These are phyloP conservation scores for Saxispiralis lemnorum DNA, from an alignment of 495 filamentous ascomycete species.

Conservation along the genomic window DNA sequence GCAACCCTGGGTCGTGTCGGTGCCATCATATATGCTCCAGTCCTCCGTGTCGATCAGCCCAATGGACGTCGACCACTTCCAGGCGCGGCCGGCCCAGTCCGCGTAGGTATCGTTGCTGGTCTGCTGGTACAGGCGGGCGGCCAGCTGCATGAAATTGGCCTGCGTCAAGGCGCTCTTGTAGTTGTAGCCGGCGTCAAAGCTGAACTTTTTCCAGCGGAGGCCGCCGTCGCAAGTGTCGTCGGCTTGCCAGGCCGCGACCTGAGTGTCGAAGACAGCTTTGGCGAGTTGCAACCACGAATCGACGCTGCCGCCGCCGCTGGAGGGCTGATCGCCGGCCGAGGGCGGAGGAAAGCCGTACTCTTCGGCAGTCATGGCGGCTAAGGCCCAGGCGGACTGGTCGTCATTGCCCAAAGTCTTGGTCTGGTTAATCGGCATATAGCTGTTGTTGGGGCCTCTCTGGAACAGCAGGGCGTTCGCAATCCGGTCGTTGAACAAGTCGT, in stretches of 20 bases:
- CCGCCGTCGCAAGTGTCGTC: conserved; percentile 9
- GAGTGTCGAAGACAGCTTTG: conserved; percentile 18
- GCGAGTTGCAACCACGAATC: conserved; percentile 17
- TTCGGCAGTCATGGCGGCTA: conserved; percentile 20
- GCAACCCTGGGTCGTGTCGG: conserved; percentile 37
- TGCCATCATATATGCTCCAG: conserved; percentile 49
- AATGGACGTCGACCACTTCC: conserved; percentile 48
- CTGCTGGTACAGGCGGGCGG: conserved; percentile 55
- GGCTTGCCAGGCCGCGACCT: conserved; percentile 46
- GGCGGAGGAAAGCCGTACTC: conserved; percentile 18
- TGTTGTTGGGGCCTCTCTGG: conserved; percentile 47
- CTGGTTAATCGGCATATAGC: conserved; percentile 73
- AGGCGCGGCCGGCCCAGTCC: conserved; percentile 55
- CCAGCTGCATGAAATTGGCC: conserved; percentile 65
- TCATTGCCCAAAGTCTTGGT: conserved; percentile 28
- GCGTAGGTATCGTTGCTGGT: conserved; percentile 64
- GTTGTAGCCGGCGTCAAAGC: conserved; percentile 57
- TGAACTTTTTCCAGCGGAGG: conserved; percentile 71
- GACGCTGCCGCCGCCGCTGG: not conserved
- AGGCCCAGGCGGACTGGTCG: conserved; percentile 22
- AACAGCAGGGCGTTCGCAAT: conserved; percentile 49
- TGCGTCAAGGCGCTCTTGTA: conserved; percentile 75
- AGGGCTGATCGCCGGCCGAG: conserved; percentile 6
- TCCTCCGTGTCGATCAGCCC: conserved; percentile 41
- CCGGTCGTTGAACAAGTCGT: conserved; percentile 52